Conservation (phyloP, 1,139 yeast genomes). For the Hyphopichia wangnamkhiaoensis region DNA sequence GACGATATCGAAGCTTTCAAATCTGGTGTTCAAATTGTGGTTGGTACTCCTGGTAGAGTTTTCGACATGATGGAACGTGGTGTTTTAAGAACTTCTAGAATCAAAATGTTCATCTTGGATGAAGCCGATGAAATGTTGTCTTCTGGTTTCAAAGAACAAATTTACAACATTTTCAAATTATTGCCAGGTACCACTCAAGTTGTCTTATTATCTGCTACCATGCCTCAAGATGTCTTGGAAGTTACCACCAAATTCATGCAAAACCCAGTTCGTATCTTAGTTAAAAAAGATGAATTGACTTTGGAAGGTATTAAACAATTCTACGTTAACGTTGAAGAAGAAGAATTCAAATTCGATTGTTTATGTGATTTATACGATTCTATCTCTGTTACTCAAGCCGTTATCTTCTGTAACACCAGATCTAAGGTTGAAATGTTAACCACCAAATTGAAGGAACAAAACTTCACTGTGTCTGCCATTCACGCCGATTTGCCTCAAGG, state of each 20-base stretch:
- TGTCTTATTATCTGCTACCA: constrained; percentile 94
- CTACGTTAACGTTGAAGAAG: constrained; percentile 91
- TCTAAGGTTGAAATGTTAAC: constrained; percentile 95
- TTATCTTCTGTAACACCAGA: constrained; percentile 99
- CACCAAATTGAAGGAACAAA: constrained; percentile 78
- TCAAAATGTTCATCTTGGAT: constrained; percentile 97
- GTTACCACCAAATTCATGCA: constrained; percentile 97
- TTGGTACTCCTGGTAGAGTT: constrained; percentile 99
- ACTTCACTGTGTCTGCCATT: constrained; percentile 95
- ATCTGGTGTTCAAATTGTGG: constrained; percentile 93
- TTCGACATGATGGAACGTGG: constrained; percentile 96
- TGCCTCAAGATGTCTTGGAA: constrained; percentile 97
- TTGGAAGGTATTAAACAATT: constrained; percentile 98
- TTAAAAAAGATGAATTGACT: constrained; percentile 97
- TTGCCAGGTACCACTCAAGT: constrained; percentile 96
- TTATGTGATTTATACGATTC: constrained; percentile 97
- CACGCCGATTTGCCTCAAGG: constrained; percentile 97
- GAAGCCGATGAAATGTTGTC: constrained; percentile 99
- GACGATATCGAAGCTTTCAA: constrained; percentile 93
- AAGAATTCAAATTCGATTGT: constrained; percentile 92
- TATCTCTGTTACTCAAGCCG: constrained; percentile 97
- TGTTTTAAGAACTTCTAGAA: constrained; percentile 81
- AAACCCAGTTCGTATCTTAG: constrained; percentile 95
- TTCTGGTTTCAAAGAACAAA: constrained; percentile 96
- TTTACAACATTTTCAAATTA: constrained; percentile 92